Evolutionary conservation across 176 grass and related monocot species (phyloP), one percentile per base, ranked within the genome.

Genomic region (Aegilops tauschii): DNA sequence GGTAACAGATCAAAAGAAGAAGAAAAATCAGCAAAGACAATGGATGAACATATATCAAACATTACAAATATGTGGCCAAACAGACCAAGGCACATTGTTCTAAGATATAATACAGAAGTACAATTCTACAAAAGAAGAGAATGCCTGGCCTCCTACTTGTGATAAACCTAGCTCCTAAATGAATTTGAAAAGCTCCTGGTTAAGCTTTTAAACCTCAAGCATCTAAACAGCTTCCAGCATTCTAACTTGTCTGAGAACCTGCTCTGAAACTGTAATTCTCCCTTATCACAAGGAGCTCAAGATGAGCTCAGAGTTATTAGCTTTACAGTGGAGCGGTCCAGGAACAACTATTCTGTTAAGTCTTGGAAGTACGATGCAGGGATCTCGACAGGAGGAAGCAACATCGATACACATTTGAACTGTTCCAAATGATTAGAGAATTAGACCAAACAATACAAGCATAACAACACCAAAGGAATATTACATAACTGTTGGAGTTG

Each of bases 401-500:
- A 82, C 6, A 52, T 71, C 16, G 91, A 94, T 35, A 90, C 96
- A 52, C 56, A 92, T 78, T 98, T 90, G 83, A 92, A 98, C 93
- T 98, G 91, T 87, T 65, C 29, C 80, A 92, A 37, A 84, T 2
- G 62, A 84, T 82, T 77, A 28, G 32, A 81, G 82, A 73, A 72
- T 84, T 81, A 90, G 80, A 81, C 39, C 36, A 68, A 80, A 17
- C 9, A 83, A 45, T 44, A 86, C 34, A 67, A 6, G 37, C 81
- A 67, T 61, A 54, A 54, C 50, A 54, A 18, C 50, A 65, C 85
- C 36, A 28, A 59, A 81, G 8, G 39, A 87, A 86, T 17, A 65
- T 6, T 69, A 34, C 20, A 80, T 84, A 30, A 58, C 11, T 76
- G 23, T 4, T 63, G 83, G 69, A 89, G 8, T 3, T 86, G 78